Evolutionary conservation across 1,139 yeast genomes (phyloP), one percentile per base, ranked within the genome.

Genomic region (Trichomonascaceae sp.): DNA sequence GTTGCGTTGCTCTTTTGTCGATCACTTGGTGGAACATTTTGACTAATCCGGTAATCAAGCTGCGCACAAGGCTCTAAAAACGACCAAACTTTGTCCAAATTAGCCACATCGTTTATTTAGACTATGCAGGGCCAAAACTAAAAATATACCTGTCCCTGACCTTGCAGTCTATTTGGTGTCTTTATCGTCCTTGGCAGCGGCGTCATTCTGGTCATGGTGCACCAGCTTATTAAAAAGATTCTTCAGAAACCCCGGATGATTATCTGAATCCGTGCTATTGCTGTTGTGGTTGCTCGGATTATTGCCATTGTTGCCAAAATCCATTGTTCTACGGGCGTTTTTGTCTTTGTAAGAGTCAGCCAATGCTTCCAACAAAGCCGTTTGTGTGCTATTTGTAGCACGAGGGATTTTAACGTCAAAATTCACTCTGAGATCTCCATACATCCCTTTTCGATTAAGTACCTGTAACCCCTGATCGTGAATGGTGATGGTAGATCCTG

Each of bases 391-490:
- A 17, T 89, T 85, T 55, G 80, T 80, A 3, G 98, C 93, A 55
- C 83, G 79, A 60, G 83, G 75, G 1, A 91, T 82, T 67, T 82
- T 81, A 27, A 95, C 87, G 53, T 82, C 81, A 61, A 90, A 79
- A 10, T 81, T 76, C 36, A 93, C 90, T 63, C 82, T 85, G 79
- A 91, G 77, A 64, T 87, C 90, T 55, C 96, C 97, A 18, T 45
- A 46, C 49, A 56, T 51, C 8, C 70, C 70, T 50, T 62, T 58
- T 66, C 96, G 81, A 57, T 81, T 79, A 50, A 80, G 64, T 56
- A 78, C 79, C 49, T 98, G 98, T 60, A 90, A 87, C 55, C 99
- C 99, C 70, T 84, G 84, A 51, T 85, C 91, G 9, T 96, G 89
- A 55, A 93, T 82, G 13, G 87, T 84, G 56, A 91, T 80, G 27